phyloP scores from a whole-genome alignment of 148 eudicot genomes.

The Heliamphora exappendiculata region DNA sequence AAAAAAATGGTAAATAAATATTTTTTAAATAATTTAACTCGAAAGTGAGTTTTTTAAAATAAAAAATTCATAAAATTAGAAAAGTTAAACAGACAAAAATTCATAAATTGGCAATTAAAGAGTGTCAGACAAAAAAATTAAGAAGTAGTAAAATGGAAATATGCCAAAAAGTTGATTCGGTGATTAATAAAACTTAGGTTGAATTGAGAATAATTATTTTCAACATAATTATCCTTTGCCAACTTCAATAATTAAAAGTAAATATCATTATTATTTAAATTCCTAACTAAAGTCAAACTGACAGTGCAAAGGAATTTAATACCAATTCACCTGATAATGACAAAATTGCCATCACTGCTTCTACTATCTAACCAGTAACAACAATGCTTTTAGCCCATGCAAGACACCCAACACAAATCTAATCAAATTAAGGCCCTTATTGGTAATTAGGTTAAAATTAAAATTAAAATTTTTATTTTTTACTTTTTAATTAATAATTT shows the following conservation, averaged over 20 bases:
- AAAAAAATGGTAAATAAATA: too few species aligned
- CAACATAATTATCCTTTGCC: background rate
- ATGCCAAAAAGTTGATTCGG: background rate
- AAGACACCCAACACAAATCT: too few species aligned
- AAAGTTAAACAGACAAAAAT: background rate
- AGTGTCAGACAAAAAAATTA: background rate
- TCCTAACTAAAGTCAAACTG: slow-evolving; percentile 14
- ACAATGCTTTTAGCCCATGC: too few species aligned
- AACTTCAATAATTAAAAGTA: slow-evolving; percentile 17
- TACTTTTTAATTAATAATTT: too few species aligned
- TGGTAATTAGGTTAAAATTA: too few species aligned
- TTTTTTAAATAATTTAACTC: too few species aligned
- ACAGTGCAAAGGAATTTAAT: background rate
- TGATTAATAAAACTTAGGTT: background rate
- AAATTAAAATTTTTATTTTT: too few species aligned
- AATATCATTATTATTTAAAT: slow-evolving; percentile 8
- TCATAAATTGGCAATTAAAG: background rate
- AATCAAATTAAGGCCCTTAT: too few species aligned
- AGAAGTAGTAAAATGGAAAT: background rate
- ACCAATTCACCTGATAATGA: background rate
- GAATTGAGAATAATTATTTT: background rate
- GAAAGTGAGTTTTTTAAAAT: too few species aligned
- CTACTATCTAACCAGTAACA: background rate
- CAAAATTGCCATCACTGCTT: background rate
- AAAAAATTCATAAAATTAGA: too few species aligned